Evolutionary conservation across 2,329 filamentous ascomycete species (phyloP).

Genomic region (Beauveria bassiana): DNA sequence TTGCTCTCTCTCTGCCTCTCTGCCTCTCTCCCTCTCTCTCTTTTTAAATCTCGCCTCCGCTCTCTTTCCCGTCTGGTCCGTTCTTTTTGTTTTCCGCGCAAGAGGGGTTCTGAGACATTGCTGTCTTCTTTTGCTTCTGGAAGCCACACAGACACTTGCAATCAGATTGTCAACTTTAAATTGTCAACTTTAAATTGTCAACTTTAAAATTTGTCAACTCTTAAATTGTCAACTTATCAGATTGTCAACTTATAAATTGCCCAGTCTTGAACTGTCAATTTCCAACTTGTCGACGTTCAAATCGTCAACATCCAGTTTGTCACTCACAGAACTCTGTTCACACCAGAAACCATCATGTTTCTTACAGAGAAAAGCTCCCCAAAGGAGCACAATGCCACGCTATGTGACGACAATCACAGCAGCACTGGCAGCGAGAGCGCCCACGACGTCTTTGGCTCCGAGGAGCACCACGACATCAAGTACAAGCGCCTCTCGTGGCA

Average conservation of each 20-base stretch:
- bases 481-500: constrained; percentile 48
- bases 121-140: background rate
- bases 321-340: background rate
- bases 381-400: background rate
- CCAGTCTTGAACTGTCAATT: no score
- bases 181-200: no score
- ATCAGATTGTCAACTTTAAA: no score
- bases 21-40: background rate
- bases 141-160: background rate
- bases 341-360: background rate
- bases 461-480: constrained; percentile 30
- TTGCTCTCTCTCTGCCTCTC: background rate
- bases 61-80: background rate
- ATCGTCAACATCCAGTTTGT: no score
- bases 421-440: background rate
- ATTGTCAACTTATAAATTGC: no score
- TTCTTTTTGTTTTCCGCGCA: background rate
- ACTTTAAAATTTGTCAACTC: no score
- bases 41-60: constrained; percentile 1
- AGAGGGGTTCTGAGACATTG: background rate
- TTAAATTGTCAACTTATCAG: no score
- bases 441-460: constrained; percentile 22
- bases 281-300: no score
- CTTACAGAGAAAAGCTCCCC: background rate
- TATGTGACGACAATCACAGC: background rate